Evolutionary conservation across 495 filamentous ascomycete genomes (phyloP).

Genomic region (Talaromyces adpressus): DNA sequence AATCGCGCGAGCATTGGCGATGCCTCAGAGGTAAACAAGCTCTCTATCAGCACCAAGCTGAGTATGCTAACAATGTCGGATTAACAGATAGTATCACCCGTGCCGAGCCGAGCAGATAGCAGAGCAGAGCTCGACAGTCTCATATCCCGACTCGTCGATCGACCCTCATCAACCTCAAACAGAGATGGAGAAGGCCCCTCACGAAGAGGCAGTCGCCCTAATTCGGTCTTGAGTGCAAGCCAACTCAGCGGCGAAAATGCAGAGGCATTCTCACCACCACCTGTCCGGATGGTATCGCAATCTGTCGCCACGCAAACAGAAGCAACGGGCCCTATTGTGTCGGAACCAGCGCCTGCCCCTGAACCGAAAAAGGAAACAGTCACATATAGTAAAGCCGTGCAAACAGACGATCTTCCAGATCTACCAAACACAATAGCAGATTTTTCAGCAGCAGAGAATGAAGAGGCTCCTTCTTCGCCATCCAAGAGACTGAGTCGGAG

Average conservation of each 20-base stretch:
- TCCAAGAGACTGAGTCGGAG: conserved; percentile 66
- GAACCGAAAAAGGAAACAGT: conserved; percentile 71
- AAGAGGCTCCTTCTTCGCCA: conserved; percentile 38
- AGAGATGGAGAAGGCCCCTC: conserved; percentile 62
- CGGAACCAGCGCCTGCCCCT: conserved; percentile 65
- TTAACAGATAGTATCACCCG: conserved; percentile 58
- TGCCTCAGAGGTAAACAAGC: conserved; percentile 40
- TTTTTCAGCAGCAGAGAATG: conserved; percentile 57
- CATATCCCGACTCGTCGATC: conserved; percentile 71
- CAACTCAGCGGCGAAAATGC: conserved; percentile 65
- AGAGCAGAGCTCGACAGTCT: conserved; percentile 76
- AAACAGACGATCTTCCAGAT: conserved; percentile 52
- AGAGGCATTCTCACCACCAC: conserved; percentile 32
- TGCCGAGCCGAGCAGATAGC: conserved; percentile 60
- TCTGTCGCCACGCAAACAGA: conserved; percentile 60
- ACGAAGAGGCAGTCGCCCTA: conserved; percentile 69
- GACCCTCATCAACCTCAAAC: conserved; percentile 65
- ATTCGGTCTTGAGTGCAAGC: conserved; percentile 70
- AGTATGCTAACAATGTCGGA: conserved; percentile 6
- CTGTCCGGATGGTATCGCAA: conserved; percentile 31
- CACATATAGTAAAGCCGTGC: conserved; percentile 93
- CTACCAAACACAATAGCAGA: conserved; percentile 31
- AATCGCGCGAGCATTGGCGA: conserved; percentile 58
- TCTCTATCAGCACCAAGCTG: background rate
- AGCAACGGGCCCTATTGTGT: conserved; percentile 59